Conservation (phyloP, 2,329 filamentous ascomycete species). For the Ampelomyces quisqualis region DNA sequence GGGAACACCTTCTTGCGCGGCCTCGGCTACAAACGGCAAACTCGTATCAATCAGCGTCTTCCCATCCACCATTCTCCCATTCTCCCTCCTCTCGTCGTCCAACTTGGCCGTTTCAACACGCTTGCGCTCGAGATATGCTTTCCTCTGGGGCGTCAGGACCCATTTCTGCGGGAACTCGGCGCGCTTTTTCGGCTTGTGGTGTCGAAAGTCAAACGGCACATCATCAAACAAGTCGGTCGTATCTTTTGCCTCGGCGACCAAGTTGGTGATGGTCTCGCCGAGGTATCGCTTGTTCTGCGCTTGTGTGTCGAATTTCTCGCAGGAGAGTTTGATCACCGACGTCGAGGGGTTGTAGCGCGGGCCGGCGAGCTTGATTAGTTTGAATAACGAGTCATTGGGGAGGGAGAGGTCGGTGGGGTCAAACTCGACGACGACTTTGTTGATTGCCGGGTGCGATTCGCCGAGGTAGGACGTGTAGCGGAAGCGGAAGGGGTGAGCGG, state of each 20-base stretch:
- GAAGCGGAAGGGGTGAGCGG: constrained; percentile 77
- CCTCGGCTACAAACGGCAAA: constrained; percentile 22
- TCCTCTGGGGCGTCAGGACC: constrained; percentile 72
- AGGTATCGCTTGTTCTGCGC: constrained; percentile 98
- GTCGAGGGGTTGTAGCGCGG: constrained; percentile 83
- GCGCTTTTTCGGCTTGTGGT: constrained; percentile 69
- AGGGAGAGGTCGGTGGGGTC: constrained; percentile 71
- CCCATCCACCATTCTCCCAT: constrained; percentile 59
- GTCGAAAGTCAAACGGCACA: constrained; percentile 83
- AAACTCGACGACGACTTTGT: constrained; percentile 94
- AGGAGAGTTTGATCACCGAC: constrained; percentile 82
- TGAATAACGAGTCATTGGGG: constrained; percentile 66
- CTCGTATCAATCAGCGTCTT: constrained; percentile 44
- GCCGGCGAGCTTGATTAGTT: constrained; percentile 85
- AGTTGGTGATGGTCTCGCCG: constrained; percentile 69
- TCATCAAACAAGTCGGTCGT: constrained; percentile 80
- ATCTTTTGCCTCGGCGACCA: constrained; percentile 75
- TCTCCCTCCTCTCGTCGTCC: constrained; percentile 58
- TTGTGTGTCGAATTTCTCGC: constrained; percentile 82
- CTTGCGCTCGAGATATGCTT: constrained; percentile 62
- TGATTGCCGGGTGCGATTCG: constrained; percentile 84
- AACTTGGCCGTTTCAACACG: constrained; percentile 55
- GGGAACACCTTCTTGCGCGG: constrained; percentile 14
- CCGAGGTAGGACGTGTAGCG: constrained; percentile 97
- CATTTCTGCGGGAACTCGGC: constrained; percentile 78